A percentile compares a stretch with the other conserved stretches of the same genome.
Evolutionary conservation across 2,329 filamentous ascomycete genomes (phyloP).

Genomic region (Monosporascus sp.): DNA sequence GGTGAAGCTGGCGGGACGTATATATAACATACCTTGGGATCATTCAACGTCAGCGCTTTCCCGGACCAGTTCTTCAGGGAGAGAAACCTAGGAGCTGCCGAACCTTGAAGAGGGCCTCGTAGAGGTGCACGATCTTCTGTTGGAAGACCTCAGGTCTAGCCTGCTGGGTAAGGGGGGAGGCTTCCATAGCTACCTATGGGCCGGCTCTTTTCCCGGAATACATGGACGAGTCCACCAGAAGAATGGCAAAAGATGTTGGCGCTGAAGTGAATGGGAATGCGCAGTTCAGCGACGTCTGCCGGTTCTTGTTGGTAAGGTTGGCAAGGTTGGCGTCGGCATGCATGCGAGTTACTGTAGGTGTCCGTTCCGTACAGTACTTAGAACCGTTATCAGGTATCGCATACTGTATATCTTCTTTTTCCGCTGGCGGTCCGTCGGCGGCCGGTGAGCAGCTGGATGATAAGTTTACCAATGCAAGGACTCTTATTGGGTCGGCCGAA

Average conservation of each 20-base stretch:
- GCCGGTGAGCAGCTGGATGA: background rate
- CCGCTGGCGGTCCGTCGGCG: background rate
- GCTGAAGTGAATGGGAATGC: background rate
- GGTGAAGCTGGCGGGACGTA: background rate
- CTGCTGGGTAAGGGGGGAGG: conserved; percentile 90
- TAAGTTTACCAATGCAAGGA: conserved; percentile 22
- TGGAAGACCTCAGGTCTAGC: conserved; percentile 84
- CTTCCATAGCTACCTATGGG: conserved; percentile 56
- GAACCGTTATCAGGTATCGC: background rate
- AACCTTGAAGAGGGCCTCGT: conserved; percentile 77
- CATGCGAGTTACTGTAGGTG: background rate
- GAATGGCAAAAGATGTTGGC: background rate
- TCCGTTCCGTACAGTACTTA: background rate
- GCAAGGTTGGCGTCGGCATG: no score
- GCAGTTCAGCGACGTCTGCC: background rate
- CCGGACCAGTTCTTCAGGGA: conserved; percentile 9
- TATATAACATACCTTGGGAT: conserved; percentile 20
- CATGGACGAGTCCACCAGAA: background rate
- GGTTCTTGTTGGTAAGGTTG: background rate
- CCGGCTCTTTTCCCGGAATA: conserved; percentile 8
- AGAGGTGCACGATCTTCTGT: conserved; percentile 88
- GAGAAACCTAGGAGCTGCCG: conserved; percentile 16
- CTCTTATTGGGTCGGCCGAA: conserved; percentile 33
- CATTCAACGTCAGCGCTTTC: conserved; percentile 19
- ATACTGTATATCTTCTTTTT: background rate